Conservation (phyloP, 805 yeast species). For the Wickerhamomyces pijperi region DNA sequence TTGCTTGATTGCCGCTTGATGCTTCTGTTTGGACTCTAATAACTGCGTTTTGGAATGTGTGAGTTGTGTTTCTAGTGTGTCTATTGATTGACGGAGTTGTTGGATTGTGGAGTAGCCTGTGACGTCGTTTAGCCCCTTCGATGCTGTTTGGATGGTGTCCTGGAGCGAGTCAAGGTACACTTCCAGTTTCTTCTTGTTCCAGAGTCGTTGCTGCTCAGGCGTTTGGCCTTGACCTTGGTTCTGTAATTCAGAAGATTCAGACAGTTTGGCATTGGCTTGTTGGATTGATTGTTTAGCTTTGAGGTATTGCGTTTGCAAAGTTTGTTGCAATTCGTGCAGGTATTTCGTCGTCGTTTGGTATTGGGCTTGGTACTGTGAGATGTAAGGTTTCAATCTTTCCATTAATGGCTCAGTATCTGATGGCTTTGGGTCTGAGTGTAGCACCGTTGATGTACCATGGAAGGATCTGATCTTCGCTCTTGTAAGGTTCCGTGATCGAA, state of each 20-base stretch:
- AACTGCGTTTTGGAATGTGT: constrained; percentile 37
- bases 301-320: constrained; percentile 5
- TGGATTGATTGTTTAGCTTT: constrained; percentile 24
- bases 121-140: constrained; percentile 71
- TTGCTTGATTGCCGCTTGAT: constrained; percentile 48
- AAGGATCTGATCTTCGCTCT: no score
- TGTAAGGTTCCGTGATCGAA: no score
- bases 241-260: no score
- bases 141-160: constrained; percentile 46
- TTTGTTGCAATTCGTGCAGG: neutral
- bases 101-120: constrained; percentile 87
- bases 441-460: no score
- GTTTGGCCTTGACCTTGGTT: no score
- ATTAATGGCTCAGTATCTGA: no score
- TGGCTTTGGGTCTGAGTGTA: no score
- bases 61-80: constrained; percentile 39
- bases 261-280: constrained; percentile 26
- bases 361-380: neutral
- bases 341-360: neutral
- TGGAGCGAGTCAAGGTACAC: constrained; percentile 44
- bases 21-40: constrained; percentile 34
- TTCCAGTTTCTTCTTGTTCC: constrained; percentile 33
- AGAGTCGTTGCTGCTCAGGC: no score
- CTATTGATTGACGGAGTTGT: constrained; percentile 51
- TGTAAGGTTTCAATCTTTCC: neutral